phyloP scores from a whole-genome alignment of 768 basidiomycete species.

The Candolleomyces eurysporus region DNA sequence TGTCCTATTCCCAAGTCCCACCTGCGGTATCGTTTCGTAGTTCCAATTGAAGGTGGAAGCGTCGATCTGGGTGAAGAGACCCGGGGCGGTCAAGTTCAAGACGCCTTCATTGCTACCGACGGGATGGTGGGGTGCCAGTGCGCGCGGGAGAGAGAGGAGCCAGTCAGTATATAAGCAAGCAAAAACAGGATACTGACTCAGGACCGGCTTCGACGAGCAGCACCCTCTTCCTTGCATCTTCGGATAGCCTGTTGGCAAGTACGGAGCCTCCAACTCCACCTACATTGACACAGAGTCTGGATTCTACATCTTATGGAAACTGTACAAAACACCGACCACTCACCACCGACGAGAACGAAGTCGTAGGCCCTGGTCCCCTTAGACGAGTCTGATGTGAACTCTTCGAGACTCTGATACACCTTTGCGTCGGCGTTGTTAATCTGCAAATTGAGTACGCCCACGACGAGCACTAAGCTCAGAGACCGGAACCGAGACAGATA shows the following conservation, averaged over 20 bases:
- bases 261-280: slow-evolving; percentile 31
- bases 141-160: not conserved
- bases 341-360: too few relatives aligned
- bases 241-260: slow-evolving; percentile 30
- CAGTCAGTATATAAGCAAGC: not conserved
- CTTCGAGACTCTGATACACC: too few relatives aligned
- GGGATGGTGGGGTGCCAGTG: not conserved
- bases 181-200: slow-evolving; percentile 14
- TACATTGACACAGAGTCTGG: slow-evolving; percentile 4
- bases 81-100: not conserved
- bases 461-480: too few relatives aligned
- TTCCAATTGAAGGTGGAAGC: slow-evolving; percentile 23
- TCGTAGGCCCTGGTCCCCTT: too few relatives aligned
- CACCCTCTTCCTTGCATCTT: slow-evolving; percentile 26
- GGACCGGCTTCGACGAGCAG: slow-evolving; percentile 31
- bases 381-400: too few relatives aligned
- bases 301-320: too few relatives aligned
- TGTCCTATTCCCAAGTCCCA: slow-evolving; percentile 17
- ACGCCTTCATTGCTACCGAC: not conserved
- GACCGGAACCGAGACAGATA: too few relatives aligned
- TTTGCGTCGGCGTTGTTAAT: too few relatives aligned
- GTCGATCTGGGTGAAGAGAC: slow-evolving; percentile 4
- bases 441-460: too few relatives aligned
- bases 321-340: too few relatives aligned
- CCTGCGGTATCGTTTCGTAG: slow-evolving; percentile 25